Base-by-base conservation (phyloP, 2,329 filamentous ascomycete genomes). In the Fusarium subtropicale region DNA sequence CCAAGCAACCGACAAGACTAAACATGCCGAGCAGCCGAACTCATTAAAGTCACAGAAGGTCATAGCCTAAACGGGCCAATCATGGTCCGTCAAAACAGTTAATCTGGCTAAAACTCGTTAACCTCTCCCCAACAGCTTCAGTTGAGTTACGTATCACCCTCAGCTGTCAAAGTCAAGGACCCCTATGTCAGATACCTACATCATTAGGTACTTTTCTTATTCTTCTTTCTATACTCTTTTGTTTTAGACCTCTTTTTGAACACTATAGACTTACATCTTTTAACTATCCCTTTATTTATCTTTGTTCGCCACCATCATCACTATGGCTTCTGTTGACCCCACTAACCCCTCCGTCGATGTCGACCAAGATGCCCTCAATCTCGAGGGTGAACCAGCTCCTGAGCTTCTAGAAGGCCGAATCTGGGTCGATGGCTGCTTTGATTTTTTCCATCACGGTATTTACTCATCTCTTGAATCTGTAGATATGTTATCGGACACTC, bases 341-440 rank as follows among this genome's bases (percentile, higher is more conserved):
- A 58, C 76, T 57, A 62, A 68, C 62, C 57, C 72, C 61, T 70
- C 66, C 26, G 33, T 52, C 36, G 56, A 68, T 28, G 8, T 36
- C 16, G 45, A 50, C 31, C 46, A 31, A 34, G 75, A 74, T 39
- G 72, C 71, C 48, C 69, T 76, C 64, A 69, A 60, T 38, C 76
- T 77, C 30, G 72, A 76, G 42, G 84, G 85, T 62, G 80, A 85
- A 45, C 81, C 86, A 46, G 86, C 85, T 56, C 82, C 85, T 36
- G 84, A 86, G 78, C 81, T 89, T 11, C 80, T 87, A 34, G 87
- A 89, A 30, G 89, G 92, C 74, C 90, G 95, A 71, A 92, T 99
- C 76, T 99, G 97, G 97, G 92, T 99, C 28, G 96, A 99, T 79
- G 96, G 96, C 68, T 99, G 96, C 85, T 99, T 97, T 83, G 96